phyloP scores from a whole-genome alignment of 306 rosid genomes.

The Quercus robur region DNA sequence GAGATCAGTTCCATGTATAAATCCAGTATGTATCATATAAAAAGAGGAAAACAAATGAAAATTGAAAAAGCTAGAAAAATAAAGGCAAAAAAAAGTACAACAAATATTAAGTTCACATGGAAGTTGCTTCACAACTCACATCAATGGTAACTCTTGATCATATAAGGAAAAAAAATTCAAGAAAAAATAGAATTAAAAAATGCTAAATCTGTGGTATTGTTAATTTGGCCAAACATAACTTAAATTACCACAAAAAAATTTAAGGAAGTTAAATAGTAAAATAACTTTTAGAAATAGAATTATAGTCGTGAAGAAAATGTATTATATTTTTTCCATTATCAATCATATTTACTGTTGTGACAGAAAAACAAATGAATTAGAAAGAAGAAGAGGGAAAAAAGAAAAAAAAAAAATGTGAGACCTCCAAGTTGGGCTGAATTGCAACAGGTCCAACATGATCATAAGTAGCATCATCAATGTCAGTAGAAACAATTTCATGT shows the following conservation, averaged over 20 bases:
- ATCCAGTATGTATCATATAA: too few species aligned
- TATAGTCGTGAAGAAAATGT: too few species aligned
- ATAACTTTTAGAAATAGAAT: too few species aligned
- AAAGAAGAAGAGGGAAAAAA: not conserved
- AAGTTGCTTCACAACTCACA: not conserved
- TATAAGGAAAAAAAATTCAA: not conserved
- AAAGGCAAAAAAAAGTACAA: not conserved
- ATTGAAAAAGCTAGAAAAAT: too few species aligned
- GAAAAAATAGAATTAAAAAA: not conserved
- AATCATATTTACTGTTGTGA: not conserved
- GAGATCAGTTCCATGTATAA: not conserved
- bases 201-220: not conserved
- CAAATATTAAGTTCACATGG: not conserved
- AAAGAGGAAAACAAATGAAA: too few species aligned
- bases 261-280: not conserved
- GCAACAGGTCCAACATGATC: not conserved
- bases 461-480: too few species aligned
- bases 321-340: too few species aligned
- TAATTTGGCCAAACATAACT: not conserved
- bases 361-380: not conserved
- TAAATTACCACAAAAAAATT: not conserved
- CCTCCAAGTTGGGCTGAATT: not conserved
- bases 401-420: not conserved
- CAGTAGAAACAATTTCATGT: conserved; percentile 7
- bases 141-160: not conserved